Conservation (phyloP, 352 stramenopile species). For the Phytophthora aleatoria region DNA sequence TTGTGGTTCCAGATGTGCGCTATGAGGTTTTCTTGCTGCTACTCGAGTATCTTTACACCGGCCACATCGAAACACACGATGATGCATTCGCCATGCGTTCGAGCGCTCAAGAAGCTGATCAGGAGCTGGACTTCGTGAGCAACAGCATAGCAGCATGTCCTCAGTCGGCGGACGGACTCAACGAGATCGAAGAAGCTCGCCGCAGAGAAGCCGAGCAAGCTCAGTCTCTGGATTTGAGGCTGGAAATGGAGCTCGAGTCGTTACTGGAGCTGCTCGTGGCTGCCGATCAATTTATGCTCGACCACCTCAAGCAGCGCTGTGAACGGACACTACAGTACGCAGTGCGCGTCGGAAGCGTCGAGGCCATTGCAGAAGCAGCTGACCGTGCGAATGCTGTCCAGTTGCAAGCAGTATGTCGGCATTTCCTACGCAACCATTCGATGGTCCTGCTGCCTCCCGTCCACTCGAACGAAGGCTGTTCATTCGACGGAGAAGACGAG, state of each 20-base stretch:
- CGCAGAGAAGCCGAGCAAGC: slow-evolving; percentile 17
- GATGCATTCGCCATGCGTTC: slow-evolving; percentile 32
- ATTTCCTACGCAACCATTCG: slow-evolving; percentile 91
- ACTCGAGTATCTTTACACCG: slow-evolving; percentile 96
- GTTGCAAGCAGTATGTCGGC: slow-evolving; percentile 90
- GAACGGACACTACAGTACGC: slow-evolving; percentile 80
- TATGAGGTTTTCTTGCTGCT: slow-evolving; percentile 92
- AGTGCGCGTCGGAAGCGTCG: slow-evolving; percentile 84
- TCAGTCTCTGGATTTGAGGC: slow-evolving; percentile 21
- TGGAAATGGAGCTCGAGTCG: slow-evolving; percentile 62
- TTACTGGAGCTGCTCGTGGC: slow-evolving; percentile 91
- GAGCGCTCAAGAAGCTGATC: slow-evolving; percentile 12
- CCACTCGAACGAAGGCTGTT: slow-evolving; percentile 17
- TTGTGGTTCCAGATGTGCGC: slow-evolving; percentile 90
- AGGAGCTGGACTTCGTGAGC: slow-evolving; percentile 26
- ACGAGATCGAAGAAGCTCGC: slow-evolving; percentile 38
- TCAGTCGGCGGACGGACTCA: slow-evolving; percentile 31
- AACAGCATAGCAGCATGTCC: slow-evolving; percentile 29
- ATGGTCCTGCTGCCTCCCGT: slow-evolving; percentile 10
- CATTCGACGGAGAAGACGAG: slow-evolving; percentile 23
- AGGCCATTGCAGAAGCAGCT: slow-evolving; percentile 88
- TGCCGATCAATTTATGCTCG: slow-evolving; percentile 96
- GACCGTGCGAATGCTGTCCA: slow-evolving; percentile 92
- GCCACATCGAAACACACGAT: slow-evolving; percentile 47
- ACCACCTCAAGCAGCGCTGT: slow-evolving; percentile 96